Evolutionary conservation across 768 basidiomycete species (phyloP), one percentile per base, ranked within the genome.

Genomic region (Suillus variegatus): DNA sequence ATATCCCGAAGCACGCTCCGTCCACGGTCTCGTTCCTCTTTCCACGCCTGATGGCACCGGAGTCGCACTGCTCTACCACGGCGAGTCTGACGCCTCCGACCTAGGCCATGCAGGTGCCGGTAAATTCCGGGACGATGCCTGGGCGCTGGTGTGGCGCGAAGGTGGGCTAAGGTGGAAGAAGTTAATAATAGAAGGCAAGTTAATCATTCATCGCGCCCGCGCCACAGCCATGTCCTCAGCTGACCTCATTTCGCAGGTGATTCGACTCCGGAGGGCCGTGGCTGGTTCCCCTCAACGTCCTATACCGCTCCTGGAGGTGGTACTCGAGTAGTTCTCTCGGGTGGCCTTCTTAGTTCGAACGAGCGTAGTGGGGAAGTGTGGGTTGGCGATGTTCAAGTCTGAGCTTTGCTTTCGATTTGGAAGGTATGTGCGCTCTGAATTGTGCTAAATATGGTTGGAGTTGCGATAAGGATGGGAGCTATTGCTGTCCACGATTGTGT

Each of bases 281-380:
- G 84, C 0, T 85, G 84, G 82, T 81, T 85, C 68, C 72, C 78
- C 1, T 66, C 74, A 0, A 76, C 76, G 1, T 69, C 65, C 1
- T 75, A 74, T 38, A 64, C 69, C 2, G 73, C 68, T 9, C 65
- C 65, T 12, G 65, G 66, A 5, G 74, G 72, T 5, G 60, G 71
- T 63, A 74, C 72, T 0, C 68, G 70, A 38, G 67, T 79, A 10
- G 72, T 82, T 3, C 64, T 84, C 18, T 73, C 76, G 3, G 83
- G 84, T 0, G 82, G 84, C 5, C 65, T 84, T 38, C 61, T 79
- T 65, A 72, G 76, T 25, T 75, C 75, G 38, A 84, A 83, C 67
- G 77, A 80, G 43, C 74, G 83, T 20, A 74, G 81, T 16, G 75
- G 69, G 3, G 77, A 83, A 56, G 78, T 79, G 0, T 85, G 80